Evolutionary conservation across 2,329 filamentous ascomycete genomes (phyloP), one percentile per base, ranked within the genome.

Genomic region (Colletotrichum phormii): DNA sequence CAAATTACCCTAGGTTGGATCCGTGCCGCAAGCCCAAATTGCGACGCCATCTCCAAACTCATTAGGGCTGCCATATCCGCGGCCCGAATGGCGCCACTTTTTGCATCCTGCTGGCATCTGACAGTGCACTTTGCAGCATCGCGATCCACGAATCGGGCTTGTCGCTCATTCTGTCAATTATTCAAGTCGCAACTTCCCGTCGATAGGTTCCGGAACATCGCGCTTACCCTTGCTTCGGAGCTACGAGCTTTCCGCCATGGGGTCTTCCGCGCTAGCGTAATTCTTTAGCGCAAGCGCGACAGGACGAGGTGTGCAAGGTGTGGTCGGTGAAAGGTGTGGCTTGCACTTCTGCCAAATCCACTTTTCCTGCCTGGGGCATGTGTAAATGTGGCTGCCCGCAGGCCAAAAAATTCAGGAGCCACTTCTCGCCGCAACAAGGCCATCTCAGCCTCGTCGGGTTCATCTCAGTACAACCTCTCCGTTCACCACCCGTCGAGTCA

Each of bases 401-500:
- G 64, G 71, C 60, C 69, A 64, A 54, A 65, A 70, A 70, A 61
- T 60, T 49, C 55, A 68, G 58, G 61, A 57, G 71, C 65, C 65
- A 70, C 68, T 53, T 73, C 67, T 72, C 75, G 59, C 49, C 54
- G 62, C 35, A 62, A 35, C 67, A 53, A 53, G 72, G 57, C 63
- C 63, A 58, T 60, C 65, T 75, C 73, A 75, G 73, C 73, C 73
- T 75, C 60, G 73, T 49, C 64, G 58, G 70, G 59, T 69, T 55
- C 64, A 54, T 63, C 57, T 71, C 63, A 42, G 70, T 49, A 62
- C 71, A 70, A 71, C 62, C 59, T 74, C 61, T 71, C 61, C 63
- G 63, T 63, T 71, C 55, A 62, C 37, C 51, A 66, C 49, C 68
- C 67, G 58, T 67, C 62, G 68, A 73, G 71, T 73, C 68, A 46